Conservation (phyloP, 2,329 filamentous ascomycete genomes). For the Xylaria sp. region DNA sequence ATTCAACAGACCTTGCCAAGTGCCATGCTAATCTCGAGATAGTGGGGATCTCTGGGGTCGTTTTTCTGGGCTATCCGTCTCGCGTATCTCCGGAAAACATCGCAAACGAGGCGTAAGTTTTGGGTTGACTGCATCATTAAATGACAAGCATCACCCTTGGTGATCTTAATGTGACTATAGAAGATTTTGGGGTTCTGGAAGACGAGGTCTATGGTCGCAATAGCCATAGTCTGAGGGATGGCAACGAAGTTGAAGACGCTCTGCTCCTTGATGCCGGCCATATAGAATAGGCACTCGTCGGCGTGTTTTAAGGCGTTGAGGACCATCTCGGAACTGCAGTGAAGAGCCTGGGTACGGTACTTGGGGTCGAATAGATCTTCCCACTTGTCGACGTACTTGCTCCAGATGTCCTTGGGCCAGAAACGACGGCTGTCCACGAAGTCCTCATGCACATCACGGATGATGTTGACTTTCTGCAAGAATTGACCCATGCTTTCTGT, state of each 20-base stretch:
- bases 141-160: slow-evolving; percentile 90
- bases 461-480: slow-evolving; percentile 98
- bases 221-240: slow-evolving; percentile 97
- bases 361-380: slow-evolving; percentile 89
- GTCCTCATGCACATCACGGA: slow-evolving; percentile 93
- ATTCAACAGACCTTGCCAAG: slow-evolving; percentile 77
- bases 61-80: slow-evolving; percentile 93
- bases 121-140: slow-evolving; percentile 95
- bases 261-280: slow-evolving; percentile 93
- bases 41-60: slow-evolving; percentile 91
- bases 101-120: slow-evolving; percentile 83
- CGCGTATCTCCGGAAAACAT: slow-evolving; percentile 81
- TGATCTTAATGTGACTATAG: slow-evolving; percentile 92
- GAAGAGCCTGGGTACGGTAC: slow-evolving; percentile 79
- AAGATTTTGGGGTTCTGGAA: slow-evolving; percentile 93
- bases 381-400: slow-evolving; percentile 89
- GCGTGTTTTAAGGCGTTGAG: slow-evolving; percentile 86
- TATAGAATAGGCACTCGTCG: slow-evolving; percentile 97
- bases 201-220: slow-evolving; percentile 89
- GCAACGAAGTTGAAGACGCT: slow-evolving; percentile 99
- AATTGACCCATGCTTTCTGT: slow-evolving; percentile 98
- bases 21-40: slow-evolving; percentile 87
- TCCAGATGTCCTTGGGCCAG: slow-evolving; percentile 97
- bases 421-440: slow-evolving; percentile 87
- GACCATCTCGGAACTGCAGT: slow-evolving; percentile 94